Base-by-base conservation (phyloP, 768 basidiomycete species). In the Mycena sanguinolenta region DNA sequence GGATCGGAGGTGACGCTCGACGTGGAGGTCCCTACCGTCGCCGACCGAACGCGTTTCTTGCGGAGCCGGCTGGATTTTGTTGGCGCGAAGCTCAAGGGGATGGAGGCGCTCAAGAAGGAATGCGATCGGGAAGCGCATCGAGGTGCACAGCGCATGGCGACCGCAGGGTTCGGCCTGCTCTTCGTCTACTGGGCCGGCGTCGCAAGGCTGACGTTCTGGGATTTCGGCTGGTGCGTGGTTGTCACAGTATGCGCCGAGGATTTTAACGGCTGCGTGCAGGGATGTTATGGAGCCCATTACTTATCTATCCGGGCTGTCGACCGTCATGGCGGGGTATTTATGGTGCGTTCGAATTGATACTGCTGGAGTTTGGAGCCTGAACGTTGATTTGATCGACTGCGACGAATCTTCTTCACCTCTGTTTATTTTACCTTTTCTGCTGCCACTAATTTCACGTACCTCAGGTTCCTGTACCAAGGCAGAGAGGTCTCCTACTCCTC, bases 231-330 rank as follows among this genome's bases (percentile, higher is more conserved):
- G 86, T 86, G 65, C 50, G 70, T 64, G n/a, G n/a, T n/a, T n/a
- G n/a, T n/a, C n/a, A n/a, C n/a, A n/a, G n/a, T n/a, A n/a, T n/a
- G n/a, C n/a, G n/a, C n/a, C n/a, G n/a, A n/a, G n/a, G n/a, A n/a
- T n/a, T n/a, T n/a, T n/a, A n/a, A n/a, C n/a, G n/a, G n/a, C n/a
- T n/a, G n/a, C n/a, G n/a, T n/a, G 34, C 36, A 85, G 87, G 87
- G 90, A 91, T 72, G 78, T 90, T 6, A 92, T 92, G 90, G 90
- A 92, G 75, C 91, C 91, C 0, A 83, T 91, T 49, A 92, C 89
- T 4, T 90, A 91, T 76, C 80, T 91, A n/a, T 89, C 88, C 19
- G 89, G 89, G 5, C 77, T 91, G 9, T 86, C 87, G 0, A 89
- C 84, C 10, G 89, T 91, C 65, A 85, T 90, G 44, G 82, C 86